Percentiles rank a stretch among this genome's conserved stretches.
Evolutionary conservation across 768 basidiomycete genomes (phyloP).

Genomic region (Sporobolomyces pararoseus): DNA sequence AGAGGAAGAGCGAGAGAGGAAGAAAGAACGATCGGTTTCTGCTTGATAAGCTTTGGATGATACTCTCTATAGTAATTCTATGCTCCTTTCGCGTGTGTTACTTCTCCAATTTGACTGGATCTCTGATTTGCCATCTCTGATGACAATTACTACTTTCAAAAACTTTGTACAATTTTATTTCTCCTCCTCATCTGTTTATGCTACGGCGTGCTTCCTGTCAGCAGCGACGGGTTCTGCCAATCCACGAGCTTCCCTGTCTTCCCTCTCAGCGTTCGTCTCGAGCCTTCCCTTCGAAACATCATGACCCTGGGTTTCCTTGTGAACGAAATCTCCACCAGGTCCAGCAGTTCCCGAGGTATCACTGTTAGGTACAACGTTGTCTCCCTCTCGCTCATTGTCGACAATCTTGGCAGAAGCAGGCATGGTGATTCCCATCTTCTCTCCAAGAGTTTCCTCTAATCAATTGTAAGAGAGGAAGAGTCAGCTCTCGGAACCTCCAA

Average conservation of each 20-base stretch:
- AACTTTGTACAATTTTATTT: background rate
- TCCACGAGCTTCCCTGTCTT: slow-evolving; percentile 14
- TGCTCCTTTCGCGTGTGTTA: too few species aligned
- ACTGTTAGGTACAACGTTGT: slow-evolving; percentile 19
- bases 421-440: slow-evolving; percentile 13
- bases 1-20: too few species aligned
- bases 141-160: too few species aligned
- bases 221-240: slow-evolving; percentile 23
- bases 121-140: too few species aligned
- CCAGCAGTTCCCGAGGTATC: slow-evolving; percentile 25
- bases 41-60: too few species aligned
- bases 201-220: slow-evolving; percentile 9
- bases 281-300: slow-evolving; percentile 29
- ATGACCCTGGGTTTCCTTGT: slow-evolving; percentile 14
- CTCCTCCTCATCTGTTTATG: background rate
- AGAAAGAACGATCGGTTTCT: too few species aligned
- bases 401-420: slow-evolving; percentile 11
- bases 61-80: too few species aligned
- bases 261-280: slow-evolving; percentile 33
- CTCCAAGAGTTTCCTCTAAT: slow-evolving; percentile 12
- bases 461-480: background rate
- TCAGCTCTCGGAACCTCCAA: too few species aligned
- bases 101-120: too few species aligned
- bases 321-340: slow-evolving; percentile 12
- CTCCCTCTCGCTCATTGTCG: slow-evolving; percentile 14